Percentiles rank a stretch among this genome's conserved stretches.
These are phyloP conservation scores for Pisolithus tinctorius DNA, from an alignment of 768 basidiomycete species.

Conservation along the genomic window DNA sequence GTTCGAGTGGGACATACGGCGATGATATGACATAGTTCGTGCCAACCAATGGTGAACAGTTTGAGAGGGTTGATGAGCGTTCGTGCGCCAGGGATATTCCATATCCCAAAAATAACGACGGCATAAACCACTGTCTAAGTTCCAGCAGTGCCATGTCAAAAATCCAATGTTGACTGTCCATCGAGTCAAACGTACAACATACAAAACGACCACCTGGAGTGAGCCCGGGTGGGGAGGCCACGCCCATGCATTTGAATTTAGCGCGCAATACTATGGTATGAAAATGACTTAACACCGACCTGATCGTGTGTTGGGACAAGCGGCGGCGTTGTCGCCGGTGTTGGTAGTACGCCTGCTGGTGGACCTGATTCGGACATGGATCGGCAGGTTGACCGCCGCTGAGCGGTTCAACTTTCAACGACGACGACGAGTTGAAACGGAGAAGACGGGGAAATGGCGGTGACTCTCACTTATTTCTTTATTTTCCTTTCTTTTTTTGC, in stretches of 20 bases:
- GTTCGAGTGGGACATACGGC: slow-evolving; percentile 42
- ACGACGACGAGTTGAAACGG: slow-evolving; percentile 4
- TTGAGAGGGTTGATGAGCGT: slow-evolving; percentile 80
- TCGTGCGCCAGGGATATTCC: slow-evolving; percentile 79
- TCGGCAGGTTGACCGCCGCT: slow-evolving; percentile 25
- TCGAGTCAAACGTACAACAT: slow-evolving; percentile 50
- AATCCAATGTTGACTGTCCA: slow-evolving; percentile 1
- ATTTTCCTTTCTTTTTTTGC: too few relatives aligned
- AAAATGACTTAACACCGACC: slow-evolving; percentile 52
- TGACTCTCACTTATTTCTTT: too few relatives aligned
- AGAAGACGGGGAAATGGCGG: neutral
- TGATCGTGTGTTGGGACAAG: slow-evolving; percentile 66
- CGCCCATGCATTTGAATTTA: slow-evolving; percentile 1
- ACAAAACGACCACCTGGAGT: slow-evolving; percentile 62
- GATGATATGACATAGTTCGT: slow-evolving; percentile 80
- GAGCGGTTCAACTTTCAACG: neutral
- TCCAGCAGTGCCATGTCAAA: too few relatives aligned
- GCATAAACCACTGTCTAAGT: slow-evolving; percentile 74
- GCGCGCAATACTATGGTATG: slow-evolving; percentile 9
- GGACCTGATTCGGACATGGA: slow-evolving; percentile 29
- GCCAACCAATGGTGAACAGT: slow-evolving; percentile 83
- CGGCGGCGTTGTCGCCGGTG: slow-evolving; percentile 30
- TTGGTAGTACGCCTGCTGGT: slow-evolving; percentile 27
- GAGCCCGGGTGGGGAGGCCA: slow-evolving; percentile 14
- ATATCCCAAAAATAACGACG: slow-evolving; percentile 81